Base-by-base conservation (phyloP, 768 basidiomycete species). In the Melanogaster broomeanus region DNA sequence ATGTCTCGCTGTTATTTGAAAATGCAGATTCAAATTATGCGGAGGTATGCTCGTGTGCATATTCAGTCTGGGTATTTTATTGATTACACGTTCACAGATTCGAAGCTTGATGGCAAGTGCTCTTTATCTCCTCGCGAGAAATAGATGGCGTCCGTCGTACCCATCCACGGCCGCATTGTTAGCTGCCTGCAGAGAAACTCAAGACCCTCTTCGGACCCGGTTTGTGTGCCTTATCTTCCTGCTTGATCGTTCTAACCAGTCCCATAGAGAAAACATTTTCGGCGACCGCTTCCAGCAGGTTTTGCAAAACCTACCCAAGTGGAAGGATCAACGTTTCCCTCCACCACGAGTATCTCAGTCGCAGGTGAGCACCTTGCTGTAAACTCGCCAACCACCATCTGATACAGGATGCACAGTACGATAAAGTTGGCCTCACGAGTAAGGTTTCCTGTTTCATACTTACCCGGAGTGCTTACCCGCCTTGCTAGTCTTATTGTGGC, bases 331-430 rank as follows among this genome's bases (percentile, higher is more conserved):
- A 56, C 82, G 93, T 33, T 79, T 94, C 22, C 83, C 92, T 24
- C 92, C 93, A 47, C 93, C 93, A 1, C 80, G 90, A 51, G 90
- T 90, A 51, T 86, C 81, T 55, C 88, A 93, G 62, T 96, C 93
- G 9, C 81, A 83, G 71, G 86, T 80, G 61, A 37, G 72, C 65
- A 34, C 22, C 30, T 18, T 16, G 24, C 41, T 40, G 18, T 44
- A 28, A 13, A 31, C 24, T 24, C 13, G 27, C 31, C 4, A 24
- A 55, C 12, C 27, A 19, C n/a, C 27, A 39, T 52, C 56, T 67
- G 33, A 67, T 43, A 48, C 18, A n/a, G 21, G 25, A 31, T 42
- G 43, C 53, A 19, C 58, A 90, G 79, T 94, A 94, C 65, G 93
- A 96, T 71, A 93, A 90, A 74, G 83, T 91, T 54, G 90, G 90